These are phyloP conservation scores for Yamadazyma spencermartinsiae DNA, from an alignment of 1,139 yeast species.

Conservation along the genomic window DNA sequence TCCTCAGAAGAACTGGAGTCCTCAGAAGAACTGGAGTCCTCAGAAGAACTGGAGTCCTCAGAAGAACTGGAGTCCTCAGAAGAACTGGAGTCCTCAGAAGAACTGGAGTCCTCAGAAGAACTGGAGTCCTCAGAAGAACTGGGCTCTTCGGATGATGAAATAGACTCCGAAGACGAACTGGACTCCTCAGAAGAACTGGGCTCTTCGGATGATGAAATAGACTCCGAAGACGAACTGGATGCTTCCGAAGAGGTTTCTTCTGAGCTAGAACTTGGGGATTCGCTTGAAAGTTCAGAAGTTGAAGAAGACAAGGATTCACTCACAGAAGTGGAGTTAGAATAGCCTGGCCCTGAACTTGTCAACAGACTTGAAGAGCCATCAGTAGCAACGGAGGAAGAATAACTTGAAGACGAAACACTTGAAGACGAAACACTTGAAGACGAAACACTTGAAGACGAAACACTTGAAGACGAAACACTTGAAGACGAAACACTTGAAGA, in stretches of 20 bases:
- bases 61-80: conserved; percentile 1
- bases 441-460: conserved; percentile 8
- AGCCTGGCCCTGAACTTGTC: neutral
- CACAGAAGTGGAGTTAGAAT: neutral
- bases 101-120: neutral
- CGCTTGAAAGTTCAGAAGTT: neutral
- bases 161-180: neutral
- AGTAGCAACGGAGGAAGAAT: neutral
- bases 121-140: neutral
- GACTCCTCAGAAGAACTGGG: conserved; percentile 1
- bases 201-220: neutral
- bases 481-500: conserved; percentile 9
- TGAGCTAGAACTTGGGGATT: neutral
- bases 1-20: neutral
- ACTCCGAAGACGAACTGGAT: conserved; percentile 1
- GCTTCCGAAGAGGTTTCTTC: neutral
- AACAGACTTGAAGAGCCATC: conserved; percentile 1
- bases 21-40: neutral
- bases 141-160: neutral
- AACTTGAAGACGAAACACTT: neutral
- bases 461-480: conserved; percentile 10
- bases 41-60: conserved; percentile 2
- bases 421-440: conserved; percentile 5
- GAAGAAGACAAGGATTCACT: neutral
- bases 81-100: neutral